phyloP scores from a whole-genome alignment of 768 basidiomycete species.

The Trametes maxima region DNA sequence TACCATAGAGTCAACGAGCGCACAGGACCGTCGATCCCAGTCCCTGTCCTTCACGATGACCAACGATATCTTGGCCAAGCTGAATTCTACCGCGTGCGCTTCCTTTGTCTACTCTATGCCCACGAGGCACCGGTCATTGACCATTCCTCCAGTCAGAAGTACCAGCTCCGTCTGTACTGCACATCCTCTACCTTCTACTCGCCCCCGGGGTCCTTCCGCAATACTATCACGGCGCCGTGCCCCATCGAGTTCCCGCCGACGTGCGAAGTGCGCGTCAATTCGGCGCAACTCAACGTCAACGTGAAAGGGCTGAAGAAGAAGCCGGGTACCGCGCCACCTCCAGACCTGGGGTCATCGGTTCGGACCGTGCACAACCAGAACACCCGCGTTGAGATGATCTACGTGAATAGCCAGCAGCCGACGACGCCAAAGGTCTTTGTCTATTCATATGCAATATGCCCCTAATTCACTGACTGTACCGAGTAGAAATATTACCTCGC shows the following conservation, averaged over 20 bases:
- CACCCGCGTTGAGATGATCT: conserved; percentile 85
- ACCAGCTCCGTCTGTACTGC: conserved; percentile 86
- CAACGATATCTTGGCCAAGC: conserved; percentile 61
- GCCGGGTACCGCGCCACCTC: conserved; percentile 91
- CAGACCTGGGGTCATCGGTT: conserved; percentile 56
- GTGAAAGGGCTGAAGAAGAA: conserved; percentile 94
- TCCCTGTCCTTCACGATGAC: conserved; percentile 64
- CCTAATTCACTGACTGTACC: background rate
- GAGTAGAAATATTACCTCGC: conserved; percentile 85
- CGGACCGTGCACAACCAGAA: conserved; percentile 46
- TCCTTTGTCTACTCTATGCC: no score
- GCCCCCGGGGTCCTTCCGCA: conserved; percentile 52
- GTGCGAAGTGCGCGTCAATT: conserved; percentile 89
- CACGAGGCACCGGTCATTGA: background rate
- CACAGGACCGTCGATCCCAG: conserved; percentile 75
- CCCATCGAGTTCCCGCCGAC: conserved; percentile 90
- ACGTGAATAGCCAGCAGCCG: conserved; percentile 86
- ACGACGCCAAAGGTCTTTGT: conserved; percentile 64
- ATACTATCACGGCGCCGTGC: conserved; percentile 51
- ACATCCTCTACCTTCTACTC: conserved; percentile 80
- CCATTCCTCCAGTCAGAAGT: conserved; percentile 52
- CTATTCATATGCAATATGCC: background rate
- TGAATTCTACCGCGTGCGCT: conserved; percentile 58
- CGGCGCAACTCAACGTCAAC: conserved; percentile 65
- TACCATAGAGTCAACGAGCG: conserved; percentile 67